Evolutionary conservation across 345 rosid genomes (phyloP).

Genomic region (Acer yangbiense): DNA sequence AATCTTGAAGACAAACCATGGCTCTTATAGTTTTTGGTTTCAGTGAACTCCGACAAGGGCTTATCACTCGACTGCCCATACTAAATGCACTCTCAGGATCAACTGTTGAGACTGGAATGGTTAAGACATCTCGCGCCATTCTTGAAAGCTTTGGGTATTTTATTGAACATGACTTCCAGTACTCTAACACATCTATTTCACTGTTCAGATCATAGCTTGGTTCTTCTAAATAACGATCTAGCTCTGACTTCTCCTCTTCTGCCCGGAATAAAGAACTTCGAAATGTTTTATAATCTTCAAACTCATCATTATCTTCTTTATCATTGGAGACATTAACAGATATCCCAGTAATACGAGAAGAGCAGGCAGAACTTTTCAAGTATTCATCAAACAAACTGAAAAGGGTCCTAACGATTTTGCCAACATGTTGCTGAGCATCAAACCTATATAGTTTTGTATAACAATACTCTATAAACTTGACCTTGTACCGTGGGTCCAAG

Average conservation of each 20-base stretch:
- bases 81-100: slow-evolving; percentile 25
- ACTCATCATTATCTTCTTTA: slow-evolving; percentile 24
- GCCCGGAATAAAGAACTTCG: slow-evolving; percentile 26
- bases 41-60: slow-evolving; percentile 18
- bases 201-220: slow-evolving; percentile 28
- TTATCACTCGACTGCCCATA: slow-evolving; percentile 14
- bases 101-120: slow-evolving; percentile 28
- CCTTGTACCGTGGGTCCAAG: slow-evolving; percentile 32
- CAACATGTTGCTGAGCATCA: slow-evolving; percentile 25
- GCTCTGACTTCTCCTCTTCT: slow-evolving; percentile 28
- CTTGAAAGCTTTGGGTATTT: slow-evolving; percentile 27
- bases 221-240: slow-evolving; percentile 32
- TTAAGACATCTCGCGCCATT: slow-evolving; percentile 31
- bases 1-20: slow-evolving; percentile 28
- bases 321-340: slow-evolving; percentile 19
- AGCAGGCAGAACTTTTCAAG: slow-evolving; percentile 17
- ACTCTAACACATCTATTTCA: slow-evolving; percentile 29
- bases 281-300: slow-evolving; percentile 30
- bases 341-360: slow-evolving; percentile 4
- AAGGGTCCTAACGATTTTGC: slow-evolving; percentile 16
- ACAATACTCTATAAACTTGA: slow-evolving; percentile 34
- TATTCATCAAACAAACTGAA: slow-evolving; percentile 25
- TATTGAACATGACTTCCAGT: slow-evolving; percentile 26
- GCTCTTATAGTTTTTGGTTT: slow-evolving; percentile 29
- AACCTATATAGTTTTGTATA: slow-evolving; percentile 28